These are phyloP conservation scores for Alternaria tenuissima DNA, from an alignment of 2,329 filamentous ascomycete genomes.

Conservation along the genomic window DNA sequence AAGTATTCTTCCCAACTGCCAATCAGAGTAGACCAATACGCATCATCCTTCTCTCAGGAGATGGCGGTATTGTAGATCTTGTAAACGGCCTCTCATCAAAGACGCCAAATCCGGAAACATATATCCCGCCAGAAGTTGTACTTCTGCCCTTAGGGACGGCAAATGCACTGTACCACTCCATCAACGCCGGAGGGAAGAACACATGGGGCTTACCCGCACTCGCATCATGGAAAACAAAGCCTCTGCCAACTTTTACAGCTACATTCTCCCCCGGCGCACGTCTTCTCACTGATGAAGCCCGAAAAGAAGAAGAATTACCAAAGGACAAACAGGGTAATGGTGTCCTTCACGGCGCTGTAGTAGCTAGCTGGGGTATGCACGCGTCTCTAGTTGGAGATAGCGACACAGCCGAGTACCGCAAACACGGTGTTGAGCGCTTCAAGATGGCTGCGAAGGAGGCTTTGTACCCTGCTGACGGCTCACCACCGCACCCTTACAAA, in stretches of 20 bases:
- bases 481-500: conserved; percentile 63
- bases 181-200: conserved; percentile 47
- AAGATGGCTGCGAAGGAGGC: conserved; percentile 82
- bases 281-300: conserved; percentile 54
- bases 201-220: conserved; percentile 54
- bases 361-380: conserved; percentile 90
- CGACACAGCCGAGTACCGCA: conserved; percentile 82
- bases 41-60: conserved; percentile 82
- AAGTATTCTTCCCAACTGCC: conserved; percentile 59
- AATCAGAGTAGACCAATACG: conserved; percentile 54
- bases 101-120: conserved; percentile 26
- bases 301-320: conserved; percentile 51
- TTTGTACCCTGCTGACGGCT: conserved; percentile 65
- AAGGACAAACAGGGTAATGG: conserved; percentile 33
- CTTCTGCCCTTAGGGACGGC: conserved; percentile 63
- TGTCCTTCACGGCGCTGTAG: conserved; percentile 74
- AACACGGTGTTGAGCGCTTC: conserved; percentile 80
- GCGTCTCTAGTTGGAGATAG: conserved; percentile 89
- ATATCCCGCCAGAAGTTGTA: conserved; percentile 63
- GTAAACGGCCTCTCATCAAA: conserved; percentile 69
- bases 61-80: conserved; percentile 85
- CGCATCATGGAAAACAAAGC: conserved; percentile 41
- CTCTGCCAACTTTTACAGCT: conserved; percentile 55
- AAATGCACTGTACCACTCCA: conserved; percentile 60
- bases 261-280: conserved; percentile 57